phyloP scores from a whole-genome alignment of 306 rosid species.

The Ormosia emarginata region DNA sequence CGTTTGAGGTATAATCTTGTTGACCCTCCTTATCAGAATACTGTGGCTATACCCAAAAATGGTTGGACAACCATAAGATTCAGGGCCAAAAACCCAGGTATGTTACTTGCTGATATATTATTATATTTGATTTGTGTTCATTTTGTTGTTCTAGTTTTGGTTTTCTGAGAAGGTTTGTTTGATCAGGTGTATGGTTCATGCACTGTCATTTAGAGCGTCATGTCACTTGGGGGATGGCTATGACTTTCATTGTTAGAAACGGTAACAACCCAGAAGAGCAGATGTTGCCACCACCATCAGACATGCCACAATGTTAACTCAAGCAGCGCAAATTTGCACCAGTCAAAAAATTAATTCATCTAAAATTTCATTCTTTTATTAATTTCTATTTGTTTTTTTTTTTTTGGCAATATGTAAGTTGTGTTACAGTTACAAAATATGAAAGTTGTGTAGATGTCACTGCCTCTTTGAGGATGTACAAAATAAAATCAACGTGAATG shows the following conservation, averaged over 20 bases:
- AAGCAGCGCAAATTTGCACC: neutral
- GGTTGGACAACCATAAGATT: conserved; percentile 45
- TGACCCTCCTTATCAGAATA: conserved; percentile 55
- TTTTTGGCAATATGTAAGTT: neutral
- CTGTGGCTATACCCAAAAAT: conserved; percentile 35
- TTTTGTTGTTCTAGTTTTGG: neutral
- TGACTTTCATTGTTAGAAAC: conserved; percentile 47
- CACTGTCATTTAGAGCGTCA: conserved; percentile 59
- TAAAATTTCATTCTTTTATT: neutral
- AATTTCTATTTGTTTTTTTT: neutral
- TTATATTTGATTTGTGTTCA: neutral
- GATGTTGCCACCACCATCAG: conserved; percentile 40
- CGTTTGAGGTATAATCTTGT: conserved; percentile 41
- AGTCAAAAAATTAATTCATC: no score
- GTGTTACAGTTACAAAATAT: neutral
- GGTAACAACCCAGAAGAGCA: conserved; percentile 23
- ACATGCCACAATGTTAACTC: conserved; percentile 49
- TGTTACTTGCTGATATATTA: neutral
- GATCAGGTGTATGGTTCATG: conserved; percentile 53
- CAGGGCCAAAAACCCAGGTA: conserved; percentile 43
- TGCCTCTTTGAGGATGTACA: no score
- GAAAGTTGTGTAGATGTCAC: no score
- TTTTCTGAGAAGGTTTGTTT: neutral
- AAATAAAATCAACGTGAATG: neutral
- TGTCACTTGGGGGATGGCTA: conserved; percentile 53